These are phyloP conservation scores for Gossypium turneri DNA, from an alignment of 345 rosid genomes.

Conservation along the genomic window DNA sequence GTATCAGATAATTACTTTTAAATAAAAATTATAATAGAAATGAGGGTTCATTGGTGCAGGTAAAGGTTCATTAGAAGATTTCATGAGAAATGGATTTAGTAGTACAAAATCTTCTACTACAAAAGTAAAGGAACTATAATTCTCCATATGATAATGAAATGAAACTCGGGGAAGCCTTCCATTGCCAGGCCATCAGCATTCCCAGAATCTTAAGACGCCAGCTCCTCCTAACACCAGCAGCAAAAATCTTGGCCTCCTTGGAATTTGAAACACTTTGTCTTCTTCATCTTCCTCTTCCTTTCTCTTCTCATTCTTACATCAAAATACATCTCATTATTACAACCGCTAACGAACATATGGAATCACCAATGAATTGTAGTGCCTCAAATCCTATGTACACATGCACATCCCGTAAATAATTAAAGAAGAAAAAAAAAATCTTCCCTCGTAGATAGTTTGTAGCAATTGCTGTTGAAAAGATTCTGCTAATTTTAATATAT, in stretches of 20 bases:
- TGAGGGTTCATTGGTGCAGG: no score
- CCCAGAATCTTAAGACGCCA: not conserved
- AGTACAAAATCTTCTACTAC: not conserved
- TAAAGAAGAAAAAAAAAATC: not conserved
- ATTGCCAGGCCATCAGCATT: not conserved
- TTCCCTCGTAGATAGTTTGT: not conserved
- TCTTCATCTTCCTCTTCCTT: slow-evolving; percentile 84
- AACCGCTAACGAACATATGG: not conserved
- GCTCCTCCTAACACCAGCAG: not conserved
- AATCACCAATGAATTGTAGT: not conserved
- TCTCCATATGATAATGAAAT: not conserved
- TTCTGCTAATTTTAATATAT: not conserved
- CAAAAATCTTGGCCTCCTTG: slow-evolving; percentile 19
- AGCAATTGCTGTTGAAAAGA: not conserved
- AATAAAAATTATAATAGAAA: no score
- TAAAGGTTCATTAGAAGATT: not conserved
- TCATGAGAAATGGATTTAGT: not conserved
- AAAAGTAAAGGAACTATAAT: not conserved
- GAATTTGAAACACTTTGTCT: slow-evolving; percentile 91
- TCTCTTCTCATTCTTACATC: slow-evolving; percentile 78
- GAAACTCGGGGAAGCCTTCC: not conserved
- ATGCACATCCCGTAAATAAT: not conserved
- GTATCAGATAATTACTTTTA: no score
- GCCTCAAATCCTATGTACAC: not conserved
- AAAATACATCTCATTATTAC: not conserved